Base-by-base conservation (phyloP, 768 basidiomycete species). In the Boletus tylopilopsis region DNA sequence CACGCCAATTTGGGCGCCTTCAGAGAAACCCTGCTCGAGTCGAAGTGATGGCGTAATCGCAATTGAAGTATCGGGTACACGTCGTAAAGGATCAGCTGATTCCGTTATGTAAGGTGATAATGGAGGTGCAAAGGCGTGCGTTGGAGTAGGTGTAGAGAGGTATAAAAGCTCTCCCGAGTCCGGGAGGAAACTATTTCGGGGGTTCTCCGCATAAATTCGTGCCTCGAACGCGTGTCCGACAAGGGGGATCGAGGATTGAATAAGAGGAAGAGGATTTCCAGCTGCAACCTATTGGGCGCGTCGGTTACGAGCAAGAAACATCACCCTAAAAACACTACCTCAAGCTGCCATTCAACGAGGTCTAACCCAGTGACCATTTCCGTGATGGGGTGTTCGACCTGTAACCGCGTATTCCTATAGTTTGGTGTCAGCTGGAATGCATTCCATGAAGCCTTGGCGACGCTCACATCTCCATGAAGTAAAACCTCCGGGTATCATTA, bases 281-380 rank as follows among this genome's bases (percentile, higher is more conserved):
- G 87, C 86, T 12, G 94, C 93, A 32, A 95, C 87, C 85, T 89
- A 40, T 18, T 10, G 32, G 2, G 11, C 11, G 5, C 9, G 10
- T 62, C 22, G 49, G 43, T 18, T 13, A 27, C 11, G 15, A 34
- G 18, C 11, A 38, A 27, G 42, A 16, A 36, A 15, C 30, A 53
- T 9, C 32, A 34, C 33, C 6, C 22, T 15, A 5, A 19, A 30
- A 42, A 39, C 6, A 27, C 40, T 61, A 84, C 90, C 74, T 91
- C 86, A 19, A 96, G 74, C 63, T 97, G 94, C 93, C 93, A 95
- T 69, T 95, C 87, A 8, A 97, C 94, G 5, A 97, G 82, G 61
- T 97, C 94, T 22, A 93, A 75, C 1, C 92, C 91, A 1, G 94
- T 96, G 43, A 96, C 82, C 86, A 94, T 94, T 69, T 94, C 93